phyloP scores from a whole-genome alignment of 139 green algal genomes.

The Yamagishiella unicocca region DNA sequence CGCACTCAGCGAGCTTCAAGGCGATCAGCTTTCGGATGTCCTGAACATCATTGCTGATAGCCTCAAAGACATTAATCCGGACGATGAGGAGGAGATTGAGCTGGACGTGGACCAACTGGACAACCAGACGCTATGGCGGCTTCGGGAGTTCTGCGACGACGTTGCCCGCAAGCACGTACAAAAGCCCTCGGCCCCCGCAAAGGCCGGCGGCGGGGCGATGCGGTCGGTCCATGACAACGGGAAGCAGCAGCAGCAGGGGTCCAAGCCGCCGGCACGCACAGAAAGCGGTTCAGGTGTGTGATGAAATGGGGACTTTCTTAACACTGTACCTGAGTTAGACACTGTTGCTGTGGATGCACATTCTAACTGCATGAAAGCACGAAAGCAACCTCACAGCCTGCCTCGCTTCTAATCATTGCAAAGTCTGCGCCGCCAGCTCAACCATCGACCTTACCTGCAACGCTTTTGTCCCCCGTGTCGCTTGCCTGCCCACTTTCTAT shows the following conservation, averaged over 20 bases:
- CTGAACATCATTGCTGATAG: slow-evolving; percentile 73
- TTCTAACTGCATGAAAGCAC: too few species aligned
- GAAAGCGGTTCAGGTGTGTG: slow-evolving; percentile 41
- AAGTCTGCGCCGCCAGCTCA: too few species aligned
- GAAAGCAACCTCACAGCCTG: too few species aligned
- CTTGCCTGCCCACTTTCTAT: not conserved
- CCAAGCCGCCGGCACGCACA: slow-evolving; percentile 31
- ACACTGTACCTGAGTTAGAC: too few species aligned
- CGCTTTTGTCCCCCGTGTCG: not conserved
- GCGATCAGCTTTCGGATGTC: slow-evolving; percentile 72
- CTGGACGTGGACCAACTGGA: slow-evolving; percentile 78
- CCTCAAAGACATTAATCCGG: slow-evolving; percentile 32
- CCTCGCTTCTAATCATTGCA: too few species aligned
- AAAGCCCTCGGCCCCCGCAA: not conserved
- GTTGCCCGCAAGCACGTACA: not conserved
- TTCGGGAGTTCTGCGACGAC: slow-evolving; percentile 68
- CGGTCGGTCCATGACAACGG: slow-evolving; percentile 36
- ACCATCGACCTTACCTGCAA: not conserved
- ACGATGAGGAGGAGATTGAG: slow-evolving; percentile 73
- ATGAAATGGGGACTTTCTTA: too few species aligned
- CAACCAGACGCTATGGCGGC: slow-evolving; percentile 72
- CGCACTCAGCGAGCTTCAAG: slow-evolving; percentile 73
- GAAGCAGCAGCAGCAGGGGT: not conserved
- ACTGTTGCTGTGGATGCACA: too few species aligned
- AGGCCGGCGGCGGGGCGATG: not conserved